Evolutionary conservation across 305 asterid genomes (phyloP).

Genomic region (Fraxinus albicans): DNA sequence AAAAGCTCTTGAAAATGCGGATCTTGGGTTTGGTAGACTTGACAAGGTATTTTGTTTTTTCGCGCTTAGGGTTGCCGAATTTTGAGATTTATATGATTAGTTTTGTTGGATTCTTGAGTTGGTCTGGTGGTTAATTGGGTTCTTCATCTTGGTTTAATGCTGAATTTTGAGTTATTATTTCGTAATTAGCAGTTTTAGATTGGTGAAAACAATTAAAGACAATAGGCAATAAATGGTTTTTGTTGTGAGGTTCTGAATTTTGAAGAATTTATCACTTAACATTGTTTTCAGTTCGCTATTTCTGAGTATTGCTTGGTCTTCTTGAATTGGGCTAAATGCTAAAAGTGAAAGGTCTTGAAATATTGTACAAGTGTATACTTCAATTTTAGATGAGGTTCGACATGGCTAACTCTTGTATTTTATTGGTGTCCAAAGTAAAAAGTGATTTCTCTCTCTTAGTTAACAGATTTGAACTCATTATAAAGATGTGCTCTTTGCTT

Average conservation of each 20-base stretch:
- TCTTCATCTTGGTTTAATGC: conserved; percentile 4
- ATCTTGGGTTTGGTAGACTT: conserved; percentile 58
- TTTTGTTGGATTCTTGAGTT: neutral
- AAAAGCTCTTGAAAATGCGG: conserved; percentile 71
- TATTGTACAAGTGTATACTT: neutral
- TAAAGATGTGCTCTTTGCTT: neutral
- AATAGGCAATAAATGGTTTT: neutral
- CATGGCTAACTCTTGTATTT: too few relatives aligned
- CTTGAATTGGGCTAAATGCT: neutral
- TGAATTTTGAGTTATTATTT: conserved; percentile 7
- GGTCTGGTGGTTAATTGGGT: neutral
- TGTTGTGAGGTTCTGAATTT: neutral
- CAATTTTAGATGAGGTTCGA: neutral
- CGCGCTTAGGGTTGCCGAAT: conserved; percentile 10
- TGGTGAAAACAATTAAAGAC: neutral
- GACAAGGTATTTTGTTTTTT: conserved; percentile 36
- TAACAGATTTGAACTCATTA: neutral
- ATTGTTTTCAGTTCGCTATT: neutral
- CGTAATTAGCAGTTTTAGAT: conserved; percentile 6
- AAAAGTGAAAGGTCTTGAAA: neutral
- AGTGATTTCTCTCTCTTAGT: neutral
- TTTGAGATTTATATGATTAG: neutral
- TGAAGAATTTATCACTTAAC: neutral
- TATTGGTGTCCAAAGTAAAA: neutral
- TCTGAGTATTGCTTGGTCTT: neutral